phyloP scores from a whole-genome alignment of 2,329 filamentous ascomycete species.

The Harringtonia aguacate region DNA sequence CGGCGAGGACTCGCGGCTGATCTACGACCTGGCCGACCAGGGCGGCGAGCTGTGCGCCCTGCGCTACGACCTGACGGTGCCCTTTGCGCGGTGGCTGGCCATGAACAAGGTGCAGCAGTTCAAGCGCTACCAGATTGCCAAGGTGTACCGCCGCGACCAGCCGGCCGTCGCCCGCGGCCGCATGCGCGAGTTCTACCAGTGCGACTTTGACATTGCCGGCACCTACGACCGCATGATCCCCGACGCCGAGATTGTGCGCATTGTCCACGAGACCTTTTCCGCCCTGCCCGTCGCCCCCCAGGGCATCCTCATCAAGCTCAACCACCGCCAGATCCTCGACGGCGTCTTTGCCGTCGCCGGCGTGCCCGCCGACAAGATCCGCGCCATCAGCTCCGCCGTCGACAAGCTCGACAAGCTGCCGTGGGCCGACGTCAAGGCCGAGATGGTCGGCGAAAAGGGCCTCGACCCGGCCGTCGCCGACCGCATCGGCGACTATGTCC shows the following conservation, averaged over 20 bases:
- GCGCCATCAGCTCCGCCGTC: constrained; percentile 82
- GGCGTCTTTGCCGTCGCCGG: constrained; percentile 87
- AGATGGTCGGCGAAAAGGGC: constrained; percentile 91
- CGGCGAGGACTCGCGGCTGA: constrained; percentile 62
- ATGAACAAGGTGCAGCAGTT: constrained; percentile 83
- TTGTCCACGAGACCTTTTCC: constrained; percentile 78
- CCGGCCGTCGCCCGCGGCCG: constrained; percentile 75
- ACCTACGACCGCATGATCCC: constrained; percentile 83
- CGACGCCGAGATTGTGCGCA: constrained; percentile 79
- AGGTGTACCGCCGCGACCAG: constrained; percentile 53
- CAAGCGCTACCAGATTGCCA: constrained; percentile 92
- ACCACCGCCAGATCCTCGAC: constrained; percentile 89
- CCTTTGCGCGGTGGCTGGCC: constrained; percentile 80
- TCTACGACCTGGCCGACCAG: constrained; percentile 72
- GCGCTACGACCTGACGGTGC: constrained; percentile 56
- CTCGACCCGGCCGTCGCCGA: constrained; percentile 68
- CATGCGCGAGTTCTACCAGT: constrained; percentile 95
- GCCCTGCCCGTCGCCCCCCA: constrained; percentile 37
- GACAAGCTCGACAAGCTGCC: constrained; percentile 91
- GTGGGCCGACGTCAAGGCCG: constrained; percentile 80
- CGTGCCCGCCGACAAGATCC: constrained; percentile 76
- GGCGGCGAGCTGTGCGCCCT: constrained; percentile 73
- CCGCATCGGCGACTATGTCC: constrained; percentile 76
- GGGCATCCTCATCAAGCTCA: constrained; percentile 82
- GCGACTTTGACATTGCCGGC: constrained; percentile 92